Base-by-base conservation (phyloP, 176 grass and related monocot genomes). In the Olyra latifolia region DNA sequence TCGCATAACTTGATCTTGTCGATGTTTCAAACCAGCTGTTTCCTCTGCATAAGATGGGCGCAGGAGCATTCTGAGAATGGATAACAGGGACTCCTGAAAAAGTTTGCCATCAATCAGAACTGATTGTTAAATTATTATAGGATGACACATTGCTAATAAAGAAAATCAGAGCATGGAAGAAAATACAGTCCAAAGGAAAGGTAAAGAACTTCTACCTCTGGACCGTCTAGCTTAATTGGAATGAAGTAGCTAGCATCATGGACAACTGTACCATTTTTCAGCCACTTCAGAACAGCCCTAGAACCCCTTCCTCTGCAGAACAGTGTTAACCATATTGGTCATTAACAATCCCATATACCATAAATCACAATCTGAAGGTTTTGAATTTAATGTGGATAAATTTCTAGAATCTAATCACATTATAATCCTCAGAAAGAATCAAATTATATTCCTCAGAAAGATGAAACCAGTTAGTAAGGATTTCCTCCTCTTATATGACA, bases 241-340 rank as follows among this genome's bases (percentile, higher is more conserved):
- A 91, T 60, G 48, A 80, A 87, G 54, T 94, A 98, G 70, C 88
- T 91, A 69, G 90, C 76, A 85, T 98, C 95, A 74, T 93, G 92
- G 58, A 94, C 47, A 66, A 89, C 54, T 1, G 88, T 80, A 49
- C 87, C 90, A 75, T 67, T 82, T 77, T 91, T 90, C 48, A 89
- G 82, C 84, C 55, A 44, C 63, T 83, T 89, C 69, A 98, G 87
- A 52, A 89, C 72, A 82, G 86, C 79, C 72, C 89, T 91, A 74
- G 95, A 91, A 42, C 92, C 92, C 91, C 83, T 91, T 75, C 92
- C 88, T 43, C 88, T 97, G 76, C 65, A 79, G 23, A 15, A 88
- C 12, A 49, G 74, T 68, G 71, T 23, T 28, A 55, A 23, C 25
- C n/a, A 24, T 5, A n/a, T 84, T 69, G 80, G 25, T 70, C 74